phyloP scores from a whole-genome alignment of 371 early-diverging fungal species.

The Zopfochytrium polystomum region DNA sequence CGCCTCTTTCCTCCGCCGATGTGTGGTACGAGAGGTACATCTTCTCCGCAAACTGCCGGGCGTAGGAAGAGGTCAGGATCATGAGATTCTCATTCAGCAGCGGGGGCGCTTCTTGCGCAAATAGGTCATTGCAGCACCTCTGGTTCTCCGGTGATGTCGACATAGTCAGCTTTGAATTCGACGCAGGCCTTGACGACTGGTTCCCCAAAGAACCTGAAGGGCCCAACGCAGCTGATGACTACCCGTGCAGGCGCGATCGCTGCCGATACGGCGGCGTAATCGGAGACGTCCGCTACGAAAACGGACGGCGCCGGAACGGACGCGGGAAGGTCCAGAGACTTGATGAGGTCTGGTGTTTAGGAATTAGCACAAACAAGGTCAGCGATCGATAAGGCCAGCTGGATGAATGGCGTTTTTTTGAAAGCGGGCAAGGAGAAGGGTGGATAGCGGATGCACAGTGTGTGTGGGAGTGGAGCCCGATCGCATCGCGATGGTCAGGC shows the following conservation, averaged over 20 bases:
- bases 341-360: slow-evolving; percentile 24
- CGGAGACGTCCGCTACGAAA: slow-evolving; percentile 60
- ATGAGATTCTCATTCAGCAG: too few species aligned
- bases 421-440: too few species aligned
- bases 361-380: neutral
- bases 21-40: slow-evolving; percentile 51
- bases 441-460: too few species aligned
- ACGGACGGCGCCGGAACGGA: slow-evolving; percentile 30
- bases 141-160: slow-evolving; percentile 85
- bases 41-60: neutral
- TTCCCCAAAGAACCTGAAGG: slow-evolving; percentile 78
- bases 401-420: too few species aligned
- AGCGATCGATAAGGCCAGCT: neutral
- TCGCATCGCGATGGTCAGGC: too few species aligned
- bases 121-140: neutral
- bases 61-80: too few species aligned
- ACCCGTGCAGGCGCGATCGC: slow-evolving; percentile 63
- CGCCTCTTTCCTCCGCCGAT: slow-evolving; percentile 57
- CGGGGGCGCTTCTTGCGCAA: neutral
- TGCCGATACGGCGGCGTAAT: slow-evolving; percentile 46
- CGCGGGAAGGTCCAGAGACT: slow-evolving; percentile 17
- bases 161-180: slow-evolving; percentile 71
- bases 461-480: too few species aligned
- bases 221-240: slow-evolving; percentile 82
- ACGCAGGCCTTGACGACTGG: slow-evolving; percentile 81